Evolutionary conservation across 306 rosid species (phyloP).

Genomic region (Mimosa pudica): DNA sequence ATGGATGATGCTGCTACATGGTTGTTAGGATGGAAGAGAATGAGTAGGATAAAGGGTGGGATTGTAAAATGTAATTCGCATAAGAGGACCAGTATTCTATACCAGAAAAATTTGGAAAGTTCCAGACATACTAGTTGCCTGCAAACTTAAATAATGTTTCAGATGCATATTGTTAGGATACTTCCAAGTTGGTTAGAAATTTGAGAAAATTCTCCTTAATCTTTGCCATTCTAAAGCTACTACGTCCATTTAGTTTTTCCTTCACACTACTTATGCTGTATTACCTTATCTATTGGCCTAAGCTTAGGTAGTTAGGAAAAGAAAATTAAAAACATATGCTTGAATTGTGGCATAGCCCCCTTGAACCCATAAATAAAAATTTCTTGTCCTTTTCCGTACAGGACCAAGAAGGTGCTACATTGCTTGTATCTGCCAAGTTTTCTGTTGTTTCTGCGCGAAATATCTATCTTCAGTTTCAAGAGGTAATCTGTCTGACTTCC

Average conservation of each 20-base stretch:
- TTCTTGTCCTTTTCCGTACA: constrained; percentile 39
- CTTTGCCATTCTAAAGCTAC: constrained; percentile 8
- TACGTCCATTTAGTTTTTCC: constrained; percentile 19
- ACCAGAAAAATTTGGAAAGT: neutral
- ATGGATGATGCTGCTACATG: neutral
- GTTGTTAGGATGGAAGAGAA: neutral
- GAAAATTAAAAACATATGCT: constrained; percentile 18
- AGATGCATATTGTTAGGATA: neutral
- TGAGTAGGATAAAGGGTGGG: neutral
- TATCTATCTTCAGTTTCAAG: constrained; percentile 84
- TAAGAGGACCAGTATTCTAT: neutral
- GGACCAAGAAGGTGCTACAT: constrained; percentile 95
- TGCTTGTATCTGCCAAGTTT: constrained; percentile 86
- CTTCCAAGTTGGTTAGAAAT: constrained; percentile 21
- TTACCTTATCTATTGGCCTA: constrained; percentile 5
- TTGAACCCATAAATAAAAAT: constrained; percentile 7
- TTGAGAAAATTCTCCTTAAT: neutral
- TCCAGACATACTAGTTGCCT: constrained; percentile 13
- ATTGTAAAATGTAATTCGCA: neutral
- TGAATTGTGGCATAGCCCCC: constrained; percentile 10
- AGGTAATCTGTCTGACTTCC: constrained; percentile 53
- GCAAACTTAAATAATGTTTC: constrained; percentile 8
- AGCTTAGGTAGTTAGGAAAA: constrained; percentile 22
- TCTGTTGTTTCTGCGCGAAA: constrained; percentile 71
- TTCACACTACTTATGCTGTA: constrained; percentile 12